Evolutionary conservation across 2,329 filamentous ascomycete species (phyloP).

Genomic region (Hypoxylon sp.): DNA sequence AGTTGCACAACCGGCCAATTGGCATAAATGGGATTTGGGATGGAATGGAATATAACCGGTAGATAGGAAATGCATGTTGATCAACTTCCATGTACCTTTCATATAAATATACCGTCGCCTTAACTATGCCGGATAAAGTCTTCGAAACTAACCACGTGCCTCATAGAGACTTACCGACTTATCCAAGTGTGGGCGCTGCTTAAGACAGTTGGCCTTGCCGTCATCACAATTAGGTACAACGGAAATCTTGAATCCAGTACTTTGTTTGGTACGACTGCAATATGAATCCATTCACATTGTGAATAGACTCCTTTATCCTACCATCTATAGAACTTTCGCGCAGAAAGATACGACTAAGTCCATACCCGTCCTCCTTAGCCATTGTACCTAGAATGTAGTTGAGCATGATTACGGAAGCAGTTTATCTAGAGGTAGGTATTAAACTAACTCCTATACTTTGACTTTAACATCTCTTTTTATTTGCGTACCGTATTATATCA

Average conservation of each 20-base stretch:
- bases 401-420: too few species aligned
- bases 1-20: not conserved
- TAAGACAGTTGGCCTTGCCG: not conserved
- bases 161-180: not conserved
- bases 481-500: too few species aligned
- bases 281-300: too few species aligned
- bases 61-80: conserved; percentile 6
- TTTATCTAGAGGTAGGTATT: too few species aligned
- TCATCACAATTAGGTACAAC: not conserved
- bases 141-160: not conserved
- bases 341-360: too few species aligned
- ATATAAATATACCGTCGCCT: not conserved
- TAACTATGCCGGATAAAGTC: conserved; percentile 31
- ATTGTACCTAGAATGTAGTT: too few species aligned
- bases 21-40: not conserved
- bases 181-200: not conserved
- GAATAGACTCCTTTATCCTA: too few species aligned
- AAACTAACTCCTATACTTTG: too few species aligned
- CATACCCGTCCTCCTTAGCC: too few species aligned
- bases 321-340: too few species aligned
- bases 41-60: conserved; percentile 27
- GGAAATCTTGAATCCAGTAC: not conserved
- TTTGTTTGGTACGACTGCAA: too few species aligned
- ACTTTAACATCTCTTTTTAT: too few species aligned
- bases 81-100: not conserved